Evolutionary conservation across 805 yeast species (phyloP).

Genomic region (Barnettozyma siamensis): DNA sequence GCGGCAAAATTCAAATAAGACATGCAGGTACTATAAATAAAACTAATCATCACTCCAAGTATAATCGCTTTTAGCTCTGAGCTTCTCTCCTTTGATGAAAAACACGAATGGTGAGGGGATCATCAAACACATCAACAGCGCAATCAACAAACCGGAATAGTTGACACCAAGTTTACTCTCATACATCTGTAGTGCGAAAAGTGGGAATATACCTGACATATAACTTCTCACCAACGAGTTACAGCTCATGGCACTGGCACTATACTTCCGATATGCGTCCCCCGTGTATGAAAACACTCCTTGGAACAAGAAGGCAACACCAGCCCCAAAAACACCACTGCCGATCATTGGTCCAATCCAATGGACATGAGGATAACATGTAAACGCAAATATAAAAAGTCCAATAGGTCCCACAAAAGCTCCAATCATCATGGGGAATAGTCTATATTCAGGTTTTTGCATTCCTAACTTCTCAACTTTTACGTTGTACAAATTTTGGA

Average conservation of each 20-base stretch:
- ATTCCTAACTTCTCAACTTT: slow-evolving; percentile 39
- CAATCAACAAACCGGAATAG: slow-evolving; percentile 54
- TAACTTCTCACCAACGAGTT: slow-evolving; percentile 47
- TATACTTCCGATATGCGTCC: slow-evolving; percentile 50
- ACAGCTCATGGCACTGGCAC: slow-evolving; percentile 48
- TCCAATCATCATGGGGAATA: slow-evolving; percentile 60
- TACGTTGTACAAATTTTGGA: slow-evolving; percentile 39
- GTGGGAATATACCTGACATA: slow-evolving; percentile 52
- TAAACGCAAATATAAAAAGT: slow-evolving; percentile 75
- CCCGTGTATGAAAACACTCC: slow-evolving; percentile 62
- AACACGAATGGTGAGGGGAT: slow-evolving; percentile 53
- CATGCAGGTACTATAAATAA: too few species aligned
- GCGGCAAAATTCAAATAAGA: too few species aligned
- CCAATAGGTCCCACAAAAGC: slow-evolving; percentile 58
- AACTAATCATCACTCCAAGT: slow-evolving; percentile 30
- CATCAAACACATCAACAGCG: slow-evolving; percentile 42
- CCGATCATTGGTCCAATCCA: slow-evolving; percentile 72
- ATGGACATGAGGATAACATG: slow-evolving; percentile 51
- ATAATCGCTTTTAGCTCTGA: slow-evolving; percentile 41
- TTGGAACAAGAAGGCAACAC: slow-evolving; percentile 61
- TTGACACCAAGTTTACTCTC: slow-evolving; percentile 42
- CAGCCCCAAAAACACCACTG: slow-evolving; percentile 70
- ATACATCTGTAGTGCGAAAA: slow-evolving; percentile 55
- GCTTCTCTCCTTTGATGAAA: slow-evolving; percentile 39
- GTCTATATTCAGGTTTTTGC: slow-evolving; percentile 54